Evolutionary conservation across 2,329 filamentous ascomycete species (phyloP).

Genomic region (Tolypocladium paradoxum): DNA sequence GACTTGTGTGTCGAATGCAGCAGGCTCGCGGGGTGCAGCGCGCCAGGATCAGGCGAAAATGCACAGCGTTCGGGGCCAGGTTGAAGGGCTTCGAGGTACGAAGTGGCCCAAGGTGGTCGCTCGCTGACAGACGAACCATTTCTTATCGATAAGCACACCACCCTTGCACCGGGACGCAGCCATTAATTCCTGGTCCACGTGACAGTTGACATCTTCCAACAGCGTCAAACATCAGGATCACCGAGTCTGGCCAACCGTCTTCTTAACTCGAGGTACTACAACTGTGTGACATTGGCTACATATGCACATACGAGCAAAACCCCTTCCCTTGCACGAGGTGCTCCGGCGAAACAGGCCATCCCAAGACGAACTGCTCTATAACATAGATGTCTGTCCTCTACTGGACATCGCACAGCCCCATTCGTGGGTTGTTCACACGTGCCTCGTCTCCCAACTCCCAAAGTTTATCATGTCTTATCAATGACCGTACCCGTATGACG

Average conservation of each 20-base stretch:
- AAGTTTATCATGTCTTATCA: background rate
- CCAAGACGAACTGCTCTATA: background rate
- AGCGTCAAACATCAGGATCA: background rate
- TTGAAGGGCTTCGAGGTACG: background rate
- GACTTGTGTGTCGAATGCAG: background rate
- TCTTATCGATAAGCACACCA: background rate
- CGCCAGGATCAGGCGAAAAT: background rate
- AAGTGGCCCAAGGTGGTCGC: background rate
- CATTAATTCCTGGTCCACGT: background rate
- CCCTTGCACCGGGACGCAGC: background rate
- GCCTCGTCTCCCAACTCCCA: background rate
- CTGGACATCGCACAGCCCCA: background rate
- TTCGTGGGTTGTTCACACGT: background rate
- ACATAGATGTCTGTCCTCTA: no score
- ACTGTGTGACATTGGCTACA: background rate
- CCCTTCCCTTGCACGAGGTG: background rate
- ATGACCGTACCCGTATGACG: constrained; percentile 13
- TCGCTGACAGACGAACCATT: background rate
- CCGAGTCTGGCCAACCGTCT: background rate
- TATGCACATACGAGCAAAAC: background rate
- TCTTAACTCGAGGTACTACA: background rate
- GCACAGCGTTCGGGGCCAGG: background rate
- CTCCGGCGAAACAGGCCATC: background rate
- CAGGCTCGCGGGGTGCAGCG: background rate
- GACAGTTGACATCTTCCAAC: background rate